These are phyloP conservation scores for Neonectria punicea DNA, from an alignment of 2,329 filamentous ascomycete species.

Conservation along the genomic window DNA sequence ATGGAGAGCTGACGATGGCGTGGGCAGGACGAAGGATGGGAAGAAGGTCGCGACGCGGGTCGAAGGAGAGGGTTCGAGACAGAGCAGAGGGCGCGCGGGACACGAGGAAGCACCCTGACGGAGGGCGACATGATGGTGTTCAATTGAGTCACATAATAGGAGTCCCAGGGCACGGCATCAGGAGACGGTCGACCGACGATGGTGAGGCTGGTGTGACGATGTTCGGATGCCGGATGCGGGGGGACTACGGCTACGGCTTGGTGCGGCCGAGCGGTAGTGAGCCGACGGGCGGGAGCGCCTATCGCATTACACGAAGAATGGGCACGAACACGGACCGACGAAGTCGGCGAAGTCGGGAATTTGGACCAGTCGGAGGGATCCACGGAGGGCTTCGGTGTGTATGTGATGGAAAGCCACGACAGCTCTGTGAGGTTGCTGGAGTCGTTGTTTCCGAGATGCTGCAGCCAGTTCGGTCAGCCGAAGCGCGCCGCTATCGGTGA, in stretches of 20 bases:
- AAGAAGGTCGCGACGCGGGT: constrained; percentile 9
- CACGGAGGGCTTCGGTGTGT: neutral
- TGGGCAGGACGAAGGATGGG: constrained; percentile 1
- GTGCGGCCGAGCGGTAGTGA: constrained; percentile 25
- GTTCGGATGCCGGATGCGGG: constrained; percentile 39
- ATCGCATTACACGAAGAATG: constrained; percentile 19
- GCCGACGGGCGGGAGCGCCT: constrained; percentile 24
- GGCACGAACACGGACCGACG: neutral
- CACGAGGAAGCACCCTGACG: constrained; percentile 35
- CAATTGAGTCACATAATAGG: constrained; percentile 39
- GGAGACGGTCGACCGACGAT: constrained; percentile 35
- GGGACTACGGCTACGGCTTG: constrained; percentile 31
- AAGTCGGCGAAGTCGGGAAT: neutral
- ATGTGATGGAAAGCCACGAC: neutral
- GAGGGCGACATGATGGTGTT: constrained; percentile 40
- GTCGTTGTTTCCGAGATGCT: neutral
- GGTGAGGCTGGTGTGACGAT: constrained; percentile 30
- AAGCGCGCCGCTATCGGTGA: constrained; percentile 26
- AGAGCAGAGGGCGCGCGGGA: constrained; percentile 27
- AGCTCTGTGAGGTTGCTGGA: constrained; percentile 1
- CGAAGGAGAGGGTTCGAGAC: constrained; percentile 21
- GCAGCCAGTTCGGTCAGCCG: neutral
- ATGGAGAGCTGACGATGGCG: constrained; percentile 41
- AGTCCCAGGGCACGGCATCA: constrained; percentile 24
- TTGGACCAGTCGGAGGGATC: neutral